These are phyloP conservation scores for Scheffersomyces lignicola DNA, from an alignment of 1,139 yeast genomes.

Conservation along the genomic window DNA sequence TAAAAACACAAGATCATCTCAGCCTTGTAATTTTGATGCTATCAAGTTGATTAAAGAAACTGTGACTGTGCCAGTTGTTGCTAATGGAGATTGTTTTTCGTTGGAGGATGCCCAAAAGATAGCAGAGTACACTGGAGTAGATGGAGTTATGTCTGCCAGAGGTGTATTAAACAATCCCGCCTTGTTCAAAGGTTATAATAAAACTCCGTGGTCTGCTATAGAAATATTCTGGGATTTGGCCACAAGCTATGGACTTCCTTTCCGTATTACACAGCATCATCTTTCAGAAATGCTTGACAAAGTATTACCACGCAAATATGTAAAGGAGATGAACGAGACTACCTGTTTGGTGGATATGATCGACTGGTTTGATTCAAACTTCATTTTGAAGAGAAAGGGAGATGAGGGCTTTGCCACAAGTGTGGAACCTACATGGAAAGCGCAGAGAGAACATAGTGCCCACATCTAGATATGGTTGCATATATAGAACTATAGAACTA, in stretches of 20 bases:
- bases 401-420: slow-evolving; percentile 70
- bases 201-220: slow-evolving; percentile 88
- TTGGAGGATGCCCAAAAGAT: slow-evolving; percentile 63
- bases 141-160: slow-evolving; percentile 95
- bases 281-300: slow-evolving; percentile 80
- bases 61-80: slow-evolving; percentile 79
- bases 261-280: slow-evolving; percentile 82
- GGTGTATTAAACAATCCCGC: slow-evolving; percentile 89
- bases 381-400: slow-evolving; percentile 61
- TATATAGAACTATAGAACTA: too few relatives aligned
- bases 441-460: slow-evolving; percentile 3
- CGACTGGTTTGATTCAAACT: slow-evolving; percentile 78
- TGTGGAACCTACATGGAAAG: slow-evolving; percentile 55
- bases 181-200: slow-evolving; percentile 67
- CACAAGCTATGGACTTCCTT: slow-evolving; percentile 80
- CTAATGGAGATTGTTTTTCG: slow-evolving; percentile 90
- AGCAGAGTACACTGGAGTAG: slow-evolving; percentile 67
- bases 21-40: slow-evolving; percentile 82
- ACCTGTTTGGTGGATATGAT: slow-evolving; percentile 61
- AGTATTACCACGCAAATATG: slow-evolving; percentile 51
- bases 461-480: slow-evolving; percentile 1
- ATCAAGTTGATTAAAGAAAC: slow-evolving; percentile 62
- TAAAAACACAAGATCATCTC: slow-evolving; percentile 77
- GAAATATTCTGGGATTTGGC: slow-evolving; percentile 82
- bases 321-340: slow-evolving; percentile 66